Percentiles rank a stretch among this genome's conserved stretches.
Evolutionary conservation across 169 alveolate species (phyloP).

Genomic region (Plasmodium vivax): DNA sequence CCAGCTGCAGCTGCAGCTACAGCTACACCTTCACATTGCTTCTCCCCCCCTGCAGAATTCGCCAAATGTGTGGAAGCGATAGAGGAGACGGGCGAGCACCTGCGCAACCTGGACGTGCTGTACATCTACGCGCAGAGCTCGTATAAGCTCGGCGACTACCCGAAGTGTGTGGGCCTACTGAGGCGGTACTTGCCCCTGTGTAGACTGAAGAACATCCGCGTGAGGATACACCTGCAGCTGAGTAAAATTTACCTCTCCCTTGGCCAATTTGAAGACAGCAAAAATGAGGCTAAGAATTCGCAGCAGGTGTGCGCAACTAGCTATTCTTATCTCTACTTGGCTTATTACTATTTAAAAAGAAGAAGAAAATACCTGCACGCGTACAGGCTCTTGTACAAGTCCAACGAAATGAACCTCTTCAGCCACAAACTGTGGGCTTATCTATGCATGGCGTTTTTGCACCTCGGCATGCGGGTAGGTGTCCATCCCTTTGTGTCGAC

Average conservation of each 20-base stretch:
- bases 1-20: not conserved
- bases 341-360: conserved; percentile 32
- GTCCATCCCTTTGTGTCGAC: not conserved
- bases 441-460: conserved; percentile 12
- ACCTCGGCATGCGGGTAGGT: conserved; percentile 46
- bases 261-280: conserved; percentile 11
- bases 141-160: conserved; percentile 24
- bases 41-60: conserved; percentile 14
- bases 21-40: not conserved
- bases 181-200: conserved; percentile 16
- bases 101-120: conserved; percentile 22
- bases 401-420: conserved; percentile 49
- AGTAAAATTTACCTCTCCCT: conserved; percentile 20
- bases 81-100: conserved; percentile 36
- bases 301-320: conserved; percentile 19
- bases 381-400: conserved; percentile 30
- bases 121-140: conserved; percentile 25
- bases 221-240: conserved; percentile 31
- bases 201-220: not conserved
- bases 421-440: conserved; percentile 49
- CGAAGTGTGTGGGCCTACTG: not conserved
- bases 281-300: conserved; percentile 23
- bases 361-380: conserved; percentile 31
- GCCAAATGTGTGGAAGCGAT: conserved; percentile 19
- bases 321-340: conserved; percentile 37